Evolutionary conservation across 495 filamentous ascomycete genomes (phyloP).

Genomic region (Friedmanniomyces simplex): DNA sequence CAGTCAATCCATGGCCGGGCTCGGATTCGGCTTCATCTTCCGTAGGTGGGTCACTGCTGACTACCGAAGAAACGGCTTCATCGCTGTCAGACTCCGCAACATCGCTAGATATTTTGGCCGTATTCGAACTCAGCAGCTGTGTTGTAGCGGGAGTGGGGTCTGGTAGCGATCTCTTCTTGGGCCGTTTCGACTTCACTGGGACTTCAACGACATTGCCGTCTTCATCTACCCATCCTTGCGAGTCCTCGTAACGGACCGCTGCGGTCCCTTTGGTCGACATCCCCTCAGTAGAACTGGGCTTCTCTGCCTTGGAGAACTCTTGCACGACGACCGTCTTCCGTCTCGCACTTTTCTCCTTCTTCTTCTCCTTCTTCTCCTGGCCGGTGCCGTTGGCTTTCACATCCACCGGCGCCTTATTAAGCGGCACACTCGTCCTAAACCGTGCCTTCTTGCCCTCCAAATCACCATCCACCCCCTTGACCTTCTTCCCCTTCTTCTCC

Average conservation of each 20-base stretch:
- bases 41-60: background rate
- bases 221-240: constrained; percentile 80
- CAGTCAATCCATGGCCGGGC: background rate
- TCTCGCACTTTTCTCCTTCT: constrained; percentile 45
- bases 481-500: constrained; percentile 41
- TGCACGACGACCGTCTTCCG: constrained; percentile 54
- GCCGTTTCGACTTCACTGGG: constrained; percentile 24
- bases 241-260: constrained; percentile 52
- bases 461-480: constrained; percentile 26
- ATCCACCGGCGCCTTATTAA: constrained; percentile 2
- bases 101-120: no score
- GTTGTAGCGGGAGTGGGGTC: background rate
- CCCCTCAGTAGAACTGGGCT: constrained; percentile 67
- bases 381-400: constrained; percentile 25
- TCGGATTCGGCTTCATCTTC: background rate
- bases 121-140: background rate
- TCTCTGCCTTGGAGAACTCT: constrained; percentile 69
- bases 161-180: constrained; percentile 18
- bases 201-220: constrained; percentile 64
- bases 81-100: background rate
- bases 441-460: constrained; percentile 4
- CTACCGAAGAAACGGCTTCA: background rate
- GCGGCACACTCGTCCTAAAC: constrained; percentile 16
- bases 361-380: constrained; percentile 40
- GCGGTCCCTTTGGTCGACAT: constrained; percentile 33